Evolutionary conservation across 2,329 filamentous ascomycete genomes (phyloP), one percentile per base, ranked within the genome.

Genomic region (Calonectria henricotiae): DNA sequence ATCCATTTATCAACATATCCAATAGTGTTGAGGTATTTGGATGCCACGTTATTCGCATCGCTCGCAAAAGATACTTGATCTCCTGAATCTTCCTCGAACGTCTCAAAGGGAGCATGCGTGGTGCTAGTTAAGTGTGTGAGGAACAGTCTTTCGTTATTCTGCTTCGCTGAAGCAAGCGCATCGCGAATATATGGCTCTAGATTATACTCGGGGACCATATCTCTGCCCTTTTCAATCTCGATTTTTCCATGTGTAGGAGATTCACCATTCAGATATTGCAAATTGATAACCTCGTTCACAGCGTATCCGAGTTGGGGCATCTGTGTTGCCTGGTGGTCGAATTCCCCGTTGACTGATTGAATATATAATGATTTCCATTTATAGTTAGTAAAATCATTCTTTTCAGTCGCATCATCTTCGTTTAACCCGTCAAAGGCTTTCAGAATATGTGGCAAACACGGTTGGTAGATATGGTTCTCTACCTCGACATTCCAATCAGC

Each of bases 71-170:
- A 13, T 5, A 67, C 35, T 13, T n/a, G 13, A 6, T 62, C 54
- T 7, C 41, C 20, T 20, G 32, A n/a, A 7, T 65, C 43, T 27
- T 58, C 47, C 5, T 30, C 15, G 15, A 41, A 65, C 25, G 39
- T 11, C 1, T 62, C 74, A 55, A 77, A 80, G 2, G 78, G 73
- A 47, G 79, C 77, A 49, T 82, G 79, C 0, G 74, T 76, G 8
- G 78, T 80, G 58, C 79, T 78, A 3, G 80, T 82, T 0, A 82
- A 62, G 60, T 81, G 80, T 0, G 78, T 74, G 15, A 81, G 69
- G 35, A 81, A 81, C 1, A 81, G 55, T 6, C 80, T 73, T 62
- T 80, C 75, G 15, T 80, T 73, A 15, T 78, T 77, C 46, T 76
- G 60, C 51, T 74, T 75, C 30, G 79, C 78, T 2, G 71, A 68